phyloP scores from a whole-genome alignment of 768 basidiomycete genomes.

The Lactarius deliciosus region DNA sequence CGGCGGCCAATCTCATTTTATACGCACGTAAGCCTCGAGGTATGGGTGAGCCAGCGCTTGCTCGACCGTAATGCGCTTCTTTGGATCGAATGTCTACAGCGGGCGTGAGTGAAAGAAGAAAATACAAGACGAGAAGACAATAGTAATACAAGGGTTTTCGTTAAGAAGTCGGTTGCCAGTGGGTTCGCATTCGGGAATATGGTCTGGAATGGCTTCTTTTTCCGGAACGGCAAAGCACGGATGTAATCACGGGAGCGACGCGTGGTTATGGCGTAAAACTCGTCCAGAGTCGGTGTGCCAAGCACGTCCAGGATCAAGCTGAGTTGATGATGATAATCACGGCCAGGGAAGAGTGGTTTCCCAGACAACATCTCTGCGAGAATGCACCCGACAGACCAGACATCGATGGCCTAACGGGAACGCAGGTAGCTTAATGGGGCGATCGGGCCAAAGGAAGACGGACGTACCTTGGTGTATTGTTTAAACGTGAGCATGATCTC shows the following conservation, averaged over 20 bases:
- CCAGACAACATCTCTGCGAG: conserved; percentile 97
- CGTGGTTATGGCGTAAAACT: conserved; percentile 96
- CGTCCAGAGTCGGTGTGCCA: conserved; percentile 95
- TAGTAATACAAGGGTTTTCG: conserved; percentile 70
- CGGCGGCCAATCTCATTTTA: conserved; percentile 4
- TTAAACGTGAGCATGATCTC: conserved; percentile 99
- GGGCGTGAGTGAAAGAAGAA: not conserved
- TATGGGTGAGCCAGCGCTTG: conserved; percentile 95
- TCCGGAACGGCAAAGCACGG: conserved; percentile 90
- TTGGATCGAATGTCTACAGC: conserved; percentile 89
- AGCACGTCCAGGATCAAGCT: conserved; percentile 95
- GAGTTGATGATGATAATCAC: conserved; percentile 95
- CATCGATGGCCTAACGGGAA: conserved; percentile 66
- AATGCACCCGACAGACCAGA: conserved; percentile 87
- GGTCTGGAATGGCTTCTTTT: conserved; percentile 74
- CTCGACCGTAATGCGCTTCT: conserved; percentile 94
- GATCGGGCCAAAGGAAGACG: conserved; percentile 38
- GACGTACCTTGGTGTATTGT: conserved; percentile 84
- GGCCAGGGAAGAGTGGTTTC: conserved; percentile 94
- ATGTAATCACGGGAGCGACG: conserved; percentile 93
- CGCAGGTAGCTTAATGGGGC: conserved; percentile 36
- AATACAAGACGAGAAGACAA: not conserved
- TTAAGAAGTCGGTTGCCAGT: conserved; percentile 71
- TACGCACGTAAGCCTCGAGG: conserved; percentile 83
- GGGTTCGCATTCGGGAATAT: conserved; percentile 92